Evolutionary conservation across 768 basidiomycete genomes (phyloP), one percentile per base, ranked within the genome.

Genomic region (Panaeolus cyanescens): DNA sequence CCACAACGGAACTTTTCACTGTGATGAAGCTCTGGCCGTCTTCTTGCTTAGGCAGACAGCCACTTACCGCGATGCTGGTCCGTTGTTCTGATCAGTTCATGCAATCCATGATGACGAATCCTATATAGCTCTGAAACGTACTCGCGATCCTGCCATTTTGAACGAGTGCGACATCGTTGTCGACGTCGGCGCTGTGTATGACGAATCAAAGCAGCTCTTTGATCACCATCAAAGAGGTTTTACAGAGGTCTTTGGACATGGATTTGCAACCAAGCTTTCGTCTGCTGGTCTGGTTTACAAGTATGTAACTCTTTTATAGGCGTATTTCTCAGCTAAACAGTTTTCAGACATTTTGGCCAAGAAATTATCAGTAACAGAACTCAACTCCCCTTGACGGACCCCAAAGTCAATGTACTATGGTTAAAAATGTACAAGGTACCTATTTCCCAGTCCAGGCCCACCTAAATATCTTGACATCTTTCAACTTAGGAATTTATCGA

Each of bases 201-300:
- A 96, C 59, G 86, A 88, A 69, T 77, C 77, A 62, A 86, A 81
- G 59, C 85, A 89, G 57, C 83, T 90, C 36, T 99, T 94, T 72
- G 96, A 99, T 74, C 96, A 99, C 71, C 96, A 99, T 71, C 96
- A 99, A 70, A 86, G 96, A 39, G 95, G 91, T 0, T 99, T 99
- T 74, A 80, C 79, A 5, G 92, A 96, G 71, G 84, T 92, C 25
- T 97, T 99, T 71, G 96, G 95, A 2, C 80, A 90, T 65, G 94
- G 91, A 9, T 95, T 92, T 70, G 77, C 75, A 20, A 98, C 94
- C 59, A 99, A 99, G 77, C 76, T 99, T 32, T 92, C 90, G 20
- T 93, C 91, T 15, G 96, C 96, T 1, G 96, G 96, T 13, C 78
- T 99, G 65, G 84, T 99, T 32, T 99, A 96, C 86, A 99, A 99